Evolutionary conservation across 805 yeast genomes (phyloP).

Genomic region (Teunomyces gatunensis): DNA sequence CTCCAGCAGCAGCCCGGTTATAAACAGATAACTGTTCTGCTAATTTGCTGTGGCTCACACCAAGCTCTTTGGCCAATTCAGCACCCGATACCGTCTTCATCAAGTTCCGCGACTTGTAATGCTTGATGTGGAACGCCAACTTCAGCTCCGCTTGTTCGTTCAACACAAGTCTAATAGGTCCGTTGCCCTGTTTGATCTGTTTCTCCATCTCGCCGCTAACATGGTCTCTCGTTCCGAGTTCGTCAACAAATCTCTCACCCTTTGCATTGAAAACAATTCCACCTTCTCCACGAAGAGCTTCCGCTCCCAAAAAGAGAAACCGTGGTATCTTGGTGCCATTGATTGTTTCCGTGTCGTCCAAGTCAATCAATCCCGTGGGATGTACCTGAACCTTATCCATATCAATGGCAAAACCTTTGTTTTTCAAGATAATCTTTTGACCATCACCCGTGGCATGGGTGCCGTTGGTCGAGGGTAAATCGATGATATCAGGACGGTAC

Average conservation of each 20-base stretch:
- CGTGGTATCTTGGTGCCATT: conserved; percentile 41
- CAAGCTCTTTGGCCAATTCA: conserved; percentile 43
- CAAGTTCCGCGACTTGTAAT: conserved; percentile 54
- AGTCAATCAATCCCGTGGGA: conserved; percentile 62
- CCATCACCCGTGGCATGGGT: conserved; percentile 65
- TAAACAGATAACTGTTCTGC: conserved; percentile 36
- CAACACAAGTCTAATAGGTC: conserved; percentile 51
- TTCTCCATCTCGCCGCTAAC: conserved; percentile 58
- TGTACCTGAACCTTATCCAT: conserved; percentile 67
- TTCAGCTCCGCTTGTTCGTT: conserved; percentile 44
- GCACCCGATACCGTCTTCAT: conserved; percentile 47
- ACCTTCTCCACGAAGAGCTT: conserved; percentile 65
- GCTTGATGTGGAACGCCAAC: conserved; percentile 52
- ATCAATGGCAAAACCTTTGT: conserved; percentile 57
- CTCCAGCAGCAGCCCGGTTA: conserved; percentile 42
- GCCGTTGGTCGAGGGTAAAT: conserved; percentile 60
- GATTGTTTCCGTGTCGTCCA: conserved; percentile 43
- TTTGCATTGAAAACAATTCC: conserved; percentile 52
- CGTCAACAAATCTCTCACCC: conserved; percentile 60
- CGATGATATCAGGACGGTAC: conserved; percentile 56
- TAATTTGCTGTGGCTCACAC: conserved; percentile 28
- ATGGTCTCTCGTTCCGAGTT: conserved; percentile 57
- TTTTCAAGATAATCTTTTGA: conserved; percentile 49
- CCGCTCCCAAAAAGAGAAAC: conserved; percentile 61
- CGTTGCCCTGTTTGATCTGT: conserved; percentile 34